Evolutionary conservation across 2,329 filamentous ascomycete species (phyloP), one percentile per base, ranked within the genome.

Genomic region (Amesomyces nigricolor): DNA sequence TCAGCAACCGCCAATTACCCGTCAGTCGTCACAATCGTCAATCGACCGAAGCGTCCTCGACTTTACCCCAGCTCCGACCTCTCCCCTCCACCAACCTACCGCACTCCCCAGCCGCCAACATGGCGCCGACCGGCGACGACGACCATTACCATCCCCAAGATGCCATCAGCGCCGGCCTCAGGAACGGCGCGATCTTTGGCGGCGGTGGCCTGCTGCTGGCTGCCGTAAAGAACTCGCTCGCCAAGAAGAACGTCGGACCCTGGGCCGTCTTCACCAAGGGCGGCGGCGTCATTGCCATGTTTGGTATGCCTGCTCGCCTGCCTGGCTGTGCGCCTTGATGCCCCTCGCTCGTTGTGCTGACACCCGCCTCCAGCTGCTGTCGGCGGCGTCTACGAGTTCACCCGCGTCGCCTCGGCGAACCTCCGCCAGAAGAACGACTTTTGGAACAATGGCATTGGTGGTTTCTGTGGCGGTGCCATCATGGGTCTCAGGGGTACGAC

Each of bases 361-460:
- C n/a, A 55, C 51, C 64, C 42, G 8, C 42, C 38, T 51, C 5
- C 64, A 91, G 88, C 85, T 67, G 82, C 83, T 40, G 82, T 85
- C 71, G 88, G 88, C 67, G 85, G 82, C 66, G 80, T 86, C 59
- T 95, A 90, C 73, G 80, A 83, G 65, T 96, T 96, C 76, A 79
- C 85, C 64, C 85, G 81, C 65, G 81, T 80, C 64, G 87, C 89
- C 48, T 79, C 87, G 45, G 89, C 89, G 71, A 96, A 96, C 75
- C 76, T 96, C 62, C 86, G 91, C 66, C 80, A 91, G 72, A 90
- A 87, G 75, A 83, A 96, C 57, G 91, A 96, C 69, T 76, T 78
- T 62, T 86, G 81, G 74, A 94, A 91, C 71, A 76, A 85, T 54
- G 81, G 83, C 40, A 76, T 91, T 59, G 90, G 85, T 62, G 89